Base-by-base conservation (phyloP, 2,329 filamentous ascomycete genomes). In the Curvularia hawaiiensis region DNA sequence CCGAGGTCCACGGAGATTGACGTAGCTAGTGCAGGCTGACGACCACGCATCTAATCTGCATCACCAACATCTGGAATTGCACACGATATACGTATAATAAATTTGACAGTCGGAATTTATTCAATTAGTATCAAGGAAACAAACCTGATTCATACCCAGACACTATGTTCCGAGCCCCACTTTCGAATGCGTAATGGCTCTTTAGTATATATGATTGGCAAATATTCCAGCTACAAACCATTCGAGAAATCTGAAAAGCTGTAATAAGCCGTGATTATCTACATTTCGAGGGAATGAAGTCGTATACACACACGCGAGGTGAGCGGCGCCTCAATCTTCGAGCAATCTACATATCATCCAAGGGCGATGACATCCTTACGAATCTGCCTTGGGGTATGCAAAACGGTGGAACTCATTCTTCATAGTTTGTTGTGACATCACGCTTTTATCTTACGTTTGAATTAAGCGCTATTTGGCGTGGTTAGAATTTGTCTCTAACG, bases 1-100 rank as follows among this genome's bases (percentile, higher is more conserved):
- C 49, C 33, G 49, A 52, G 41, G 49, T 43, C 16, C 31, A 35
- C 28, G 20, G 16, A 41, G 14, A 31, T 40, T 47, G 41, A 41
- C 41, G 18, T 56, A 47, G 43, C 39, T 43, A 12, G 6, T 12
- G 5, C 16, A 1, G 9, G 22, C 3, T 30, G 1, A 45, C 6
- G 9, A 18, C 24, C 5, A 30, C 16, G 9, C 7, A n/a, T 28
- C 24, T 12, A 28, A 8, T 28, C 24, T 45, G 26, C 26, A 52
- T 20, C 6, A 45, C 14, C 41, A 20, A 44, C 4, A 9, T 26
- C 7, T 16, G 28, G 5, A 22, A 44, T 44, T n/a, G 16, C 22
- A 43, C 22, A 14, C 12, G 12, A 26, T 16, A 14, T 7, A 24
- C 3, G 11, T 11, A 14, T 12, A 14, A 20, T 16, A 7, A 14